Base-by-base conservation (phyloP, 257 asterid species). In the Rehmannia glutinosa region DNA sequence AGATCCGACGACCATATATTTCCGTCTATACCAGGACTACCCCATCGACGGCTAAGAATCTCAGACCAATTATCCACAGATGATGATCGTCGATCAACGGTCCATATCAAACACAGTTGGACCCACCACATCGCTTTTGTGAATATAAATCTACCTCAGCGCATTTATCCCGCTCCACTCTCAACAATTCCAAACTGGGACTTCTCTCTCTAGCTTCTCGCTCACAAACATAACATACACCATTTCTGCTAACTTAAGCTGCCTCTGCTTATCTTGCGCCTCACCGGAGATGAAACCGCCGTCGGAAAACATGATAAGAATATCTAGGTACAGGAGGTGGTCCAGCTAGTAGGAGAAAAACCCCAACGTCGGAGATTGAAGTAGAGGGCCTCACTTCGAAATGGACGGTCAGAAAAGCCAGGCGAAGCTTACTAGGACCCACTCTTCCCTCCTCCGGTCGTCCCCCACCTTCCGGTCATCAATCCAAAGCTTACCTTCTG, bases 401-500 rank as follows among this genome's bases (percentile, higher is more conserved):
- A 92, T 92, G 98, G 95, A 90, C 42, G 80, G 82, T 64, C 85
- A 78, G 73, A 91, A 74, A 67, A 79, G 81, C 64, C 94, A 77
- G 81, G 73, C 84, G 76, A 87, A 82, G 78, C 92, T 89, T 38
- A 84, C 89, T 4, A 83, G 95, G 68, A 83, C 90, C 10, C 71
- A 92, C 38, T 87, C 98, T 13, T 90, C 98, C 10, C 83, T 86
- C 47, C 91, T 90, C 82, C 89, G 98, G 47, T 83, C 96, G 3
- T 86, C 97, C 62, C 90, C 90, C 16, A 89, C 97, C 53, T 25
- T 80, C 64, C 82, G 86, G 16, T 84, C 96, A 2, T 84, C 98
- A 13, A 81, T 86, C 63, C 95, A 85, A 1, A 87, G 95, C 82
- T 62, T 85, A 5, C 77, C 94, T 9, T 91, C 95, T 39, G 79